Evolutionary conservation across 257 asterid genomes (phyloP), one percentile per base, ranked within the genome.

Genomic region (Salvia miltiorrhiza): DNA sequence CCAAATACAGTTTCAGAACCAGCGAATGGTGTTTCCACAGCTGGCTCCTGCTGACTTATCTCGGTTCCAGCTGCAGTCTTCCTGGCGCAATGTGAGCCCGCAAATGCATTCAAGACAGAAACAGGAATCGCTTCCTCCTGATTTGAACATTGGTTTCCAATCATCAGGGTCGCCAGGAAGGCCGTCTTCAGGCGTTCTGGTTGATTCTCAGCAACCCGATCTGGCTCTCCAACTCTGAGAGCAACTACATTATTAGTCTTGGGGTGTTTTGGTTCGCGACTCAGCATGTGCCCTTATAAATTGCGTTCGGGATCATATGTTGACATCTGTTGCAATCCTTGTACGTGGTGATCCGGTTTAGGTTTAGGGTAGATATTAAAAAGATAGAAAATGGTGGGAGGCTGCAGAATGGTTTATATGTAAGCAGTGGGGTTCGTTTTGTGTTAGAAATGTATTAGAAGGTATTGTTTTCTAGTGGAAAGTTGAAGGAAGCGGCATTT

Each of bases 191-290:
- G 82, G 87, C 17, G 88, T 83, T 48, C 60, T 83, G 72, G 87
- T 93, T 47, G 98, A 94, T 82, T 86, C 99, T 45, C 97, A 89
- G 85, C 99, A 92, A 76, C 99, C 99, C 19, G 99, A 95, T 83
- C 79, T 95, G 68, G 99, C 99, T 73, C 82, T 89, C 76, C 99
- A 95, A 70, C 96, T 95, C 69, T 92, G 81, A 88, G 64, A 66
- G 40, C 16, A 55, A 26, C 35, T 63, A 39, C 41, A 8, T 33
- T 52, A 17, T n/a, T 32, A 28, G 24, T 43, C 41, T 53, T 14
- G 59, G 56, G 35, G 35, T 65, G 37, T 50, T 40, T 53, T 49
- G 74, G 52, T 32, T 17, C 61, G 17, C 14, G 73, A 16, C 40
- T 52, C 12, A 30, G 2, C 35, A 30, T 6, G 2, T 30, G 35